Conservation (phyloP, 805 yeast species). For the Barnettozyma pratensis region DNA sequence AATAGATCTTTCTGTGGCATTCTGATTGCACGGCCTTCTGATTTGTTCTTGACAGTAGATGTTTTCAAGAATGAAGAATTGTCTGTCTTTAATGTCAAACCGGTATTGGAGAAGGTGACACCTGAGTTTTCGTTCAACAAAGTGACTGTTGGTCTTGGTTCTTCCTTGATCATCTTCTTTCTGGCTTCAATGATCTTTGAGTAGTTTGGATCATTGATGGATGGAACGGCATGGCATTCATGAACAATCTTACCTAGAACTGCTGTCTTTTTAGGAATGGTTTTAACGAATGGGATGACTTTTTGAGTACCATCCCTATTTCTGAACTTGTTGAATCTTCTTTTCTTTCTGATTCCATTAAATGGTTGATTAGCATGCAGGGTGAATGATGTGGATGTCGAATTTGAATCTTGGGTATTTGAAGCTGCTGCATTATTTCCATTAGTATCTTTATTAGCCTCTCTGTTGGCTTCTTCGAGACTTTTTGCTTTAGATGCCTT, state of each 20-base stretch:
- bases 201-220: conserved; percentile 67
- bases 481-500: not conserved
- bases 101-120: conserved; percentile 79
- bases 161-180: conserved; percentile 40
- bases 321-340: conserved; percentile 33
- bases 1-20: conserved; percentile 90
- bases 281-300: conserved; percentile 75
- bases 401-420: not conserved
- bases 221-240: conserved; percentile 86
- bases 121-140: conserved; percentile 80
- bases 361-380: conserved; percentile 21
- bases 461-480: not conserved
- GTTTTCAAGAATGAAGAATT: conserved; percentile 62
- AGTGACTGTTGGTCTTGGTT: conserved; percentile 57
- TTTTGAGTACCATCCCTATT: conserved; percentile 35
- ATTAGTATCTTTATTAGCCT: not conserved
- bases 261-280: conserved; percentile 84
- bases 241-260: conserved; percentile 84
- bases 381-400: conserved; percentile 1
- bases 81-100: conserved; percentile 73
- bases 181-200: conserved; percentile 55
- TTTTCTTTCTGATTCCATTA: conserved; percentile 9
- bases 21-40: conserved; percentile 85
- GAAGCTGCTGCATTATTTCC: not conserved
- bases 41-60: conserved; percentile 35